Percentiles rank a stretch among this genome's conserved stretches.
phyloP scores from a whole-genome alignment of 768 basidiomycete species.

The Hygrophorus pudorinus region DNA sequence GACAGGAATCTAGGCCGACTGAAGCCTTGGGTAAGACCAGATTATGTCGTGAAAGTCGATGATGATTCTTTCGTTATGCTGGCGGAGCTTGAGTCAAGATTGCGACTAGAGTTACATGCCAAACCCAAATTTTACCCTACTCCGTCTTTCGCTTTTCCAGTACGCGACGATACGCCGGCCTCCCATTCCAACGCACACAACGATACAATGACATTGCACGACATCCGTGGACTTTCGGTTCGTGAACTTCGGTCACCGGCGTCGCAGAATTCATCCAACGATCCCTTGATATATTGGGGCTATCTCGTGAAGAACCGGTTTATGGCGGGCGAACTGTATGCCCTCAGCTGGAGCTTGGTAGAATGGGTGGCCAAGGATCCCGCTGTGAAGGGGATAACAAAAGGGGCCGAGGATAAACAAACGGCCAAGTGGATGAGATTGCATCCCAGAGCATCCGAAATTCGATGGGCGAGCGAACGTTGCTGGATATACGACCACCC shows the following conservation, averaged over 20 bases:
- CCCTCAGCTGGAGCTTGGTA: constrained; percentile 79
- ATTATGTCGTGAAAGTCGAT: constrained; percentile 90
- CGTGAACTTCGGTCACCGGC: not conserved
- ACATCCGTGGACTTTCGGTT: not conserved
- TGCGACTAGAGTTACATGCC: constrained; percentile 65
- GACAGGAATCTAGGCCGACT: constrained; percentile 34
- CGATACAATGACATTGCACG: constrained; percentile 3
- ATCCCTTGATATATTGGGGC: constrained; percentile 81
- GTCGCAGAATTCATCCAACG: constrained; percentile 17
- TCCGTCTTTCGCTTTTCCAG: not conserved
- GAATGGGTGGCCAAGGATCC: constrained; percentile 78
- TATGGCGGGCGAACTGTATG: constrained; percentile 95
- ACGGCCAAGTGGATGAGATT: constrained; percentile 86
- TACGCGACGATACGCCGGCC: not conserved
- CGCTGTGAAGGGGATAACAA: constrained; percentile 50
- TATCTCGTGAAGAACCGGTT: constrained; percentile 88
- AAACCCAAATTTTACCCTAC: constrained; percentile 19
- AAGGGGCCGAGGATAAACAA: constrained; percentile 89
- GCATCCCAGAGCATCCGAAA: constrained; percentile 68
- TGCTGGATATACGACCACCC: constrained; percentile 99
- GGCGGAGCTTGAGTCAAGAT: constrained; percentile 83
- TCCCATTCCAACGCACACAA: not conserved
- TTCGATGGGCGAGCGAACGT: constrained; percentile 85
- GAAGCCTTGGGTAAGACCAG: constrained; percentile 72
- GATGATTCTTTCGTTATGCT: constrained; percentile 95